A percentile compares a stretch with the other conserved stretches of the same genome.
phyloP scores from a whole-genome alignment of 2,329 filamentous ascomycete genomes.

The Paraphaeosphaeria minitans region DNA sequence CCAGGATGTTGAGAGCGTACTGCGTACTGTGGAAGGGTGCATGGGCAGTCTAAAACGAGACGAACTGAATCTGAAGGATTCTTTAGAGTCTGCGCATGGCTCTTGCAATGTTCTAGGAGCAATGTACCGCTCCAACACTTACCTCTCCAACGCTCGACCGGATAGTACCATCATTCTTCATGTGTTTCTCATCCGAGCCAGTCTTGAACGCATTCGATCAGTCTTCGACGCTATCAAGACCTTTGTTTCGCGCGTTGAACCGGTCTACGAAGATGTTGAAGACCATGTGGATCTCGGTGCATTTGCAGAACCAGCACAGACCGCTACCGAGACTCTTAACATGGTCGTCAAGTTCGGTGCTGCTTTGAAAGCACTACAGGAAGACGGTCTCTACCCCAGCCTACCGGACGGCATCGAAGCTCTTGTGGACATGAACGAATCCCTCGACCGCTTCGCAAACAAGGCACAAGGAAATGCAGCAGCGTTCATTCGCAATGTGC shows the following conservation, averaged over 20 bases:
- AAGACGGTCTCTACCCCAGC: slow-evolving; percentile 37
- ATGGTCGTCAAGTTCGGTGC: slow-evolving; percentile 28
- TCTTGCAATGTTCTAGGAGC: slow-evolving; percentile 9
- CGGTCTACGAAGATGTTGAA: slow-evolving; percentile 14
- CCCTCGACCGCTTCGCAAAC: slow-evolving; percentile 22
- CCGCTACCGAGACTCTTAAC: slow-evolving; percentile 21
- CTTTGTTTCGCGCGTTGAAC: slow-evolving; percentile 3
- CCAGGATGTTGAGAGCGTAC: slow-evolving; percentile 10
- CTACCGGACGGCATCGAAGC: slow-evolving; percentile 27
- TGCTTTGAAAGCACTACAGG: slow-evolving; percentile 27
- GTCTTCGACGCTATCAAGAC: slow-evolving; percentile 13
- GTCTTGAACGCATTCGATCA: slow-evolving; percentile 12
- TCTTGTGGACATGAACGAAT: slow-evolving; percentile 27
- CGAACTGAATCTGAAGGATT: slow-evolving; percentile 81
- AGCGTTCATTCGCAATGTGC: slow-evolving; percentile 18
- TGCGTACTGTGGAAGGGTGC: slow-evolving; percentile 10
- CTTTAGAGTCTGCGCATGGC: slow-evolving; percentile 75
- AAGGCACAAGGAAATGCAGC: slow-evolving; percentile 20
- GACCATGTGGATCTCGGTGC: slow-evolving; percentile 9
- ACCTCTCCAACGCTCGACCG: slow-evolving; percentile 12
- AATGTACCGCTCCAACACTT: not conserved
- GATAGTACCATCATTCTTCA: slow-evolving; percentile 15
- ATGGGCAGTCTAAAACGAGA: slow-evolving; percentile 66
- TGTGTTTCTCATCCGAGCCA: slow-evolving; percentile 13
- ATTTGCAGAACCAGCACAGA: slow-evolving; percentile 10